Percentiles rank a stretch among this genome's conserved stretches.
phyloP scores from a whole-genome alignment of 441 rosid species.

The Corymbia citriodora region DNA sequence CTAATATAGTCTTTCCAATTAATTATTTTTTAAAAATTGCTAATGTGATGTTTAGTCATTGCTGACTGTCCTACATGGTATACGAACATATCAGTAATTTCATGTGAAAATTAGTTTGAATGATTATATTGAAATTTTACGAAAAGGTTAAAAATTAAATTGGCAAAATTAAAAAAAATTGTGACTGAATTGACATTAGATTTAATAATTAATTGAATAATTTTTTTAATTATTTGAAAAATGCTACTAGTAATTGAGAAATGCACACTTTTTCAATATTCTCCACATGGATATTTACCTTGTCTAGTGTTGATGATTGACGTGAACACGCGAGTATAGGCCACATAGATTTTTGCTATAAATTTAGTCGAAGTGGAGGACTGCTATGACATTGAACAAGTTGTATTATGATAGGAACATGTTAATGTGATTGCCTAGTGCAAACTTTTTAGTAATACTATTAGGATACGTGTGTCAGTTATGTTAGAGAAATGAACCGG shows the following conservation, averaged over 20 bases:
- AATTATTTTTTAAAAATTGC: background rate
- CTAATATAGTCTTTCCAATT: rapidly evolving
- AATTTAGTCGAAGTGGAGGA: background rate
- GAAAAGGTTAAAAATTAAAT: background rate
- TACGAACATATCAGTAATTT: rapidly evolving
- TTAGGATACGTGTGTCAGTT: no score
- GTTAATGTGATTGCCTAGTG: background rate
- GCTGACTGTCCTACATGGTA: rapidly evolving
- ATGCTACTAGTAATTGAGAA: background rate
- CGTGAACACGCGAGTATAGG: background rate
- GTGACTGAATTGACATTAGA: no score
- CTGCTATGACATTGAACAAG: background rate
- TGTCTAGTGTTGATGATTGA: background rate
- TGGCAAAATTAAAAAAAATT: no score
- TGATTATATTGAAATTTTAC: rapidly evolving
- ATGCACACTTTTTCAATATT: background rate
- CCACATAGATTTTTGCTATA: background rate
- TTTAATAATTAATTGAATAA: background rate
- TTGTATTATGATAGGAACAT: background rate
- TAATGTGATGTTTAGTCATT: rapidly evolving
- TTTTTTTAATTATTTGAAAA: background rate
- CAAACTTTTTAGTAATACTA: background rate
- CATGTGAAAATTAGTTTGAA: rapidly evolving
- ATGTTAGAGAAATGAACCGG: no score
- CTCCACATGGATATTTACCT: background rate